These are phyloP conservation scores for Sordariomycetes sp. DNA, from an alignment of 2,329 filamentous ascomycete genomes.

Conservation along the genomic window DNA sequence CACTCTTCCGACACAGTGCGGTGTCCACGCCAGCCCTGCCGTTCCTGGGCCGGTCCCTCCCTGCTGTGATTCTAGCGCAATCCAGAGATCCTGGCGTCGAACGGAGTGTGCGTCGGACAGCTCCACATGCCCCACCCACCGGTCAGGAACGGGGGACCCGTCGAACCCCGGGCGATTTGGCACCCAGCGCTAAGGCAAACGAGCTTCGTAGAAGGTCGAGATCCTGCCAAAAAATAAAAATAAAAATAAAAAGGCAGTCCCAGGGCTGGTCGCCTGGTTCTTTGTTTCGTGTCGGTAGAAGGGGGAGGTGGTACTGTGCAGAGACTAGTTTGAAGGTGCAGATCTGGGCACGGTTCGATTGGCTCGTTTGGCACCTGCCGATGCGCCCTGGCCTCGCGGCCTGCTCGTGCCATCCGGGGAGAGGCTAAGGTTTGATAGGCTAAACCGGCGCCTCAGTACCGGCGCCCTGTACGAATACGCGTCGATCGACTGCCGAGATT, in stretches of 20 bases:
- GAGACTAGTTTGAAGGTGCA: neutral
- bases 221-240: too few species aligned
- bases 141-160: neutral
- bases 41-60: neutral
- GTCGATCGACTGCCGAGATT: neutral
- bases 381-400: neutral
- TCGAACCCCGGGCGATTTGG: neutral
- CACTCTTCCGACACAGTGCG: neutral
- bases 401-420: neutral
- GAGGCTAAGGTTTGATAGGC: slow-evolving; percentile 1
- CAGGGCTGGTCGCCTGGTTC: too few species aligned
- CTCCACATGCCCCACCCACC: neutral
- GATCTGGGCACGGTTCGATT: neutral
- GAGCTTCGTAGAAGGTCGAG: neutral
- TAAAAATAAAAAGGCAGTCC: too few species aligned
- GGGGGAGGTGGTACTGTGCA: neutral
- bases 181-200: neutral
- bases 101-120: neutral
- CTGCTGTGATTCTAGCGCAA: neutral
- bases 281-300: neutral
- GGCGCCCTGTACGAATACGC: neutral
- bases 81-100: neutral
- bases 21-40: neutral
- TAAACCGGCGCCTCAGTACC: neutral
- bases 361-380: neutral